Percentiles rank a stretch among this genome's conserved stretches.
These are phyloP conservation scores for Camelina hispida DNA, from an alignment of 345 rosid species.

Conservation along the genomic window DNA sequence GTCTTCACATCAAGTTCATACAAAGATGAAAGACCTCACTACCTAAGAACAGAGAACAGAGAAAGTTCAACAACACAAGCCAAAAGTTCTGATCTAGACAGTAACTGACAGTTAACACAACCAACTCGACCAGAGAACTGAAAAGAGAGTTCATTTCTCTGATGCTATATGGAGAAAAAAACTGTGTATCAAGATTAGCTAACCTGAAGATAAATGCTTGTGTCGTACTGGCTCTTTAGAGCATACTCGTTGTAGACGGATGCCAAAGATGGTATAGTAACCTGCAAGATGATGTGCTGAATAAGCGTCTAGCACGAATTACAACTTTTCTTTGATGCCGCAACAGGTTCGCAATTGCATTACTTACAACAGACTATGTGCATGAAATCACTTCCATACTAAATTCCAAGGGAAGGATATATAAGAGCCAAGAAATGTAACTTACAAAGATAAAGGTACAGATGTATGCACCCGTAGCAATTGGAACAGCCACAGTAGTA, in stretches of 20 bases:
- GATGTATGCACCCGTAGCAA: constrained; percentile 84
- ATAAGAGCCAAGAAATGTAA: constrained; percentile 24
- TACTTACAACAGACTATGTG: constrained; percentile 16
- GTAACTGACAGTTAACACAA: not conserved
- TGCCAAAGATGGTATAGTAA: constrained; percentile 93
- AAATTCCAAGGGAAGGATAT: constrained; percentile 19
- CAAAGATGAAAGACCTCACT: too few species aligned
- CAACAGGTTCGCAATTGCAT: constrained; percentile 11
- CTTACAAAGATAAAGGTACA: constrained; percentile 93
- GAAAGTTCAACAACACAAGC: constrained; percentile 5
- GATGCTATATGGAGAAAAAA: not conserved
- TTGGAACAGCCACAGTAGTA: constrained; percentile 72
- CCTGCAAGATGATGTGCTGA: constrained; percentile 51
- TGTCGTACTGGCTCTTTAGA: constrained; percentile 93
- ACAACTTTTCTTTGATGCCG: constrained; percentile 13
- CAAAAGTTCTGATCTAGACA: not conserved
- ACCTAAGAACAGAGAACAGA: constrained; percentile 4
- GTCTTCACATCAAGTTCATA: too few species aligned
- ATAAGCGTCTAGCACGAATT: constrained; percentile 38
- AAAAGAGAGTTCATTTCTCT: constrained; percentile 3
- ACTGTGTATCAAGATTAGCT: constrained; percentile 25
- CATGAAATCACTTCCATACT: constrained; percentile 20
- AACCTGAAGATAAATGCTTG: constrained; percentile 99
- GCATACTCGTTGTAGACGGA: constrained; percentile 98
- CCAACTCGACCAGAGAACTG: not conserved